Conservation (phyloP, 2,329 filamentous ascomycete species). For the Juglanconis oblonga region DNA sequence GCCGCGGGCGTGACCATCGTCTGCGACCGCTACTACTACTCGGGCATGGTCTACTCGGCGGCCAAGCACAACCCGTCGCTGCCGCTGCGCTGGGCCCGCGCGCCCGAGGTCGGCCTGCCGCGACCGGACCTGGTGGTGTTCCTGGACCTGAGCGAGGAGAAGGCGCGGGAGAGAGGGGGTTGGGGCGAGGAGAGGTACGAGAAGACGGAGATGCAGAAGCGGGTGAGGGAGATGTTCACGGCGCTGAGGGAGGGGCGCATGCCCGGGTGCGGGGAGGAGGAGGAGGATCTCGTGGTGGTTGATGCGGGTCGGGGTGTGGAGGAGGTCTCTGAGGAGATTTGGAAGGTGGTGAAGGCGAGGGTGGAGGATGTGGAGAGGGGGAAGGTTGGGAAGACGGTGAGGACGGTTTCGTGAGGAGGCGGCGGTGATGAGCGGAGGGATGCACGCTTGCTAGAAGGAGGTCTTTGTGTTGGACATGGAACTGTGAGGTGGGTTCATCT, state of each 20-base stretch:
- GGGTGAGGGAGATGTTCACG: constrained; percentile 73
- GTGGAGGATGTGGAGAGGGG: constrained; percentile 45
- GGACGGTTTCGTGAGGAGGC: constrained; percentile 41
- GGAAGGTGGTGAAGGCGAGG: constrained; percentile 46
- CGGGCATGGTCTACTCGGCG: constrained; percentile 87
- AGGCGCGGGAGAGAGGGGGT: constrained; percentile 74
- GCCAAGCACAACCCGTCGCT: constrained; percentile 76
- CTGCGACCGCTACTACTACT: constrained; percentile 93
- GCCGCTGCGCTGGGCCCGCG: constrained; percentile 74
- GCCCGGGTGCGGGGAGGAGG: constrained; percentile 42
- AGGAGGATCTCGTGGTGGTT: constrained; percentile 52
- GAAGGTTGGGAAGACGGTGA: constrained; percentile 43
- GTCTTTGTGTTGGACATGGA: no score
- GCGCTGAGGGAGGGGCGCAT: constrained; percentile 48
- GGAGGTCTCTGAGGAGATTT: constrained; percentile 55
- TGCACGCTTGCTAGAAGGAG: no score
- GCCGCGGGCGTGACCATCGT: constrained; percentile 70
- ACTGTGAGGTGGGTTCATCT: no score
- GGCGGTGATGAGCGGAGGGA: no score
- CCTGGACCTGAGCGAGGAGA: constrained; percentile 72
- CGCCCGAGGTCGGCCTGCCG: constrained; percentile 82
- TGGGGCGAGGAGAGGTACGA: constrained; percentile 91
- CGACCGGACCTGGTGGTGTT: constrained; percentile 86
- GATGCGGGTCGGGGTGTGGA: constrained; percentile 54
- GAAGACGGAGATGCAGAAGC: constrained; percentile 74